phyloP scores from a whole-genome alignment of 345 rosid genomes.

The Lepidium didymum region DNA sequence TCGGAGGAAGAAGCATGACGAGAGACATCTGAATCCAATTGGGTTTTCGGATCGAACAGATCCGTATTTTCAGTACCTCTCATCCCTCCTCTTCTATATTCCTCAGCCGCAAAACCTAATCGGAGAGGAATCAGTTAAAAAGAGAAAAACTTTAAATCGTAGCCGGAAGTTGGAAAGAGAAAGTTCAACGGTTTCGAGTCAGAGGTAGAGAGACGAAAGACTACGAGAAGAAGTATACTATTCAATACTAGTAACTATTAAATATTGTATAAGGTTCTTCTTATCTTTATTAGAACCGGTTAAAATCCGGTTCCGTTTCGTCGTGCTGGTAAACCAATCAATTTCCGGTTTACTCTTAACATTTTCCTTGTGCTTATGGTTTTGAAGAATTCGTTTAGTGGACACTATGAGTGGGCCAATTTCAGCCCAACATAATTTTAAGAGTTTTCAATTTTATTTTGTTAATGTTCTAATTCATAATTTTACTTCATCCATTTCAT shows the following conservation, averaged over 20 bases:
- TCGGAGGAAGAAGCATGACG: conserved; percentile 50
- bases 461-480: neutral
- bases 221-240: neutral
- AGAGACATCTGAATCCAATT: conserved; percentile 54
- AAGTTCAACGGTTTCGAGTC: neutral
- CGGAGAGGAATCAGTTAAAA: neutral
- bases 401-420: neutral
- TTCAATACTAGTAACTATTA: neutral
- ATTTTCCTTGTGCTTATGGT: neutral
- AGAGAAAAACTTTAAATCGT: neutral
- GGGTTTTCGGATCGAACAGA: conserved; percentile 69
- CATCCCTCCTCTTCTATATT: neutral
- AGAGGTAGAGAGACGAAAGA: conserved; percentile 8
- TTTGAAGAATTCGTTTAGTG: neutral
- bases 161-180: neutral
- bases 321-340: neutral
- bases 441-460: neutral
- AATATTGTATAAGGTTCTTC: neutral
- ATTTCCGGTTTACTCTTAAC: neutral
- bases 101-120: neutral
- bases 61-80: conserved; percentile 37
- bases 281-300: conserved; percentile 19
- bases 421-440: neutral
- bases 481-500: too few species aligned
- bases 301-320: neutral